Conservation (phyloP, 768 basidiomycete species). For the Boletus tylopilopsis region DNA sequence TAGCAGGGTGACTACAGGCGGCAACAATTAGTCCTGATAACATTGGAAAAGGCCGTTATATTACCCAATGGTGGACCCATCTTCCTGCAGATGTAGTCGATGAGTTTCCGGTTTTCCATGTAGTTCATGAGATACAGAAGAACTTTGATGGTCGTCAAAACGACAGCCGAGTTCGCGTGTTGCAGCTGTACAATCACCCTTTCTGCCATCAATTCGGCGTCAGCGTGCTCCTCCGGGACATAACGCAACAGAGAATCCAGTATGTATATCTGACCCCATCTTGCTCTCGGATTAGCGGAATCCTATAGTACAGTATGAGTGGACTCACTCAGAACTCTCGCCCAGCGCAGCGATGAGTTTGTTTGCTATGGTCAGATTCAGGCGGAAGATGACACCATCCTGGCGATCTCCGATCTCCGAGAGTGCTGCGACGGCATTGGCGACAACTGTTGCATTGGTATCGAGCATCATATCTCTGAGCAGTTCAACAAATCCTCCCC, state of each 20-base stretch:
- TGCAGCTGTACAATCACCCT: slow-evolving; percentile 90
- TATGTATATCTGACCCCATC: slow-evolving; percentile 99
- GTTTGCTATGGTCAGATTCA: slow-evolving; percentile 84
- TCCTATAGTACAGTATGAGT: neutral
- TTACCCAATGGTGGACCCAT: slow-evolving; percentile 96
- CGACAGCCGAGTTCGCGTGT: slow-evolving; percentile 99
- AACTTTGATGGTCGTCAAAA: slow-evolving; percentile 95
- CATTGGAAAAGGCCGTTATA: neutral
- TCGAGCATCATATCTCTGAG: slow-evolving; percentile 91
- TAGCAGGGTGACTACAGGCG: slow-evolving; percentile 75
- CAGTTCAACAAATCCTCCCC: slow-evolving; percentile 86
- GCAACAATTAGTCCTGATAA: slow-evolving; percentile 2
- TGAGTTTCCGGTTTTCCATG: slow-evolving; percentile 84
- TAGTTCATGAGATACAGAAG: slow-evolving; percentile 98
- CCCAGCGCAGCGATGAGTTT: slow-evolving; percentile 87
- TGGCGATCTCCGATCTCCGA: slow-evolving; percentile 96
- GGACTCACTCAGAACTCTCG: slow-evolving; percentile 94
- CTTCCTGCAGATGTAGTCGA: slow-evolving; percentile 92
- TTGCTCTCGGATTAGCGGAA: slow-evolving; percentile 33
- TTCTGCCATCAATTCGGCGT: slow-evolving; percentile 95
- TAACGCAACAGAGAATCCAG: slow-evolving; percentile 90
- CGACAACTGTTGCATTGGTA: slow-evolving; percentile 92
- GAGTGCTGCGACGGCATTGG: slow-evolving; percentile 94
- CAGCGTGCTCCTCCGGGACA: slow-evolving; percentile 82
- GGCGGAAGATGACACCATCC: slow-evolving; percentile 88